Conservation (phyloP, 495 filamentous ascomycete genomes). For the Xylaria nigripes region DNA sequence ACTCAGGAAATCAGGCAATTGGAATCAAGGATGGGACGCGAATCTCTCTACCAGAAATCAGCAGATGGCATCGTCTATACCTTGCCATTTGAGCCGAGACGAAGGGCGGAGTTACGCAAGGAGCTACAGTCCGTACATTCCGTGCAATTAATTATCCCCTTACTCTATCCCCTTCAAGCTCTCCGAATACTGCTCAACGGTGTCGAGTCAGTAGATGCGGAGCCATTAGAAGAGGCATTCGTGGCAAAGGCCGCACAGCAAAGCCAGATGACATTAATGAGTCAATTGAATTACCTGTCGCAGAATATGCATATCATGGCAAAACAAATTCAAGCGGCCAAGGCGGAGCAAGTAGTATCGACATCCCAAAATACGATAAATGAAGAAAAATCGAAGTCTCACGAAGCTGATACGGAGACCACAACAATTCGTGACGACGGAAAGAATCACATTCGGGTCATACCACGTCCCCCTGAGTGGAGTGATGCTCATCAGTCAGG, state of each 20-base stretch:
- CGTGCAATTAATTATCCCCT: constrained; percentile 62
- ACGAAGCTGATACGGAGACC: neutral
- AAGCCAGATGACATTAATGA: constrained; percentile 57
- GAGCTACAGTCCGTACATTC: constrained; percentile 55
- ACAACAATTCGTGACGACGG: constrained; percentile 29
- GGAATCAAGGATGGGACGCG: constrained; percentile 66
- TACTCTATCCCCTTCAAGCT: constrained; percentile 63
- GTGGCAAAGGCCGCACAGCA: constrained; percentile 47
- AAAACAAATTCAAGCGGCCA: constrained; percentile 34
- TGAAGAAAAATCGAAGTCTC: neutral
- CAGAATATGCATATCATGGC: constrained; percentile 67
- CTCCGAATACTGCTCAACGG: constrained; percentile 59
- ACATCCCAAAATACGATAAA: neutral
- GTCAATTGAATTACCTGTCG: constrained; percentile 67
- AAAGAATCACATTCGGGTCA: constrained; percentile 61
- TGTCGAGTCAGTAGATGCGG: constrained; percentile 52
- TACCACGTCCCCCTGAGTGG: constrained; percentile 83
- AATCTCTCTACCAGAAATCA: constrained; percentile 61
- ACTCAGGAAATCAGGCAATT: constrained; percentile 62
- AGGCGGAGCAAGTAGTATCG: neutral
- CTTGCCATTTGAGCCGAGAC: constrained; percentile 62
- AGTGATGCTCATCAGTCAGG: constrained; percentile 37
- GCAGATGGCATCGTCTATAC: constrained; percentile 62
- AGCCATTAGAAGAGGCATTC: constrained; percentile 58
- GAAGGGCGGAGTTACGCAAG: constrained; percentile 52